Evolutionary conservation across 2,329 filamentous ascomycete species (phyloP), one percentile per base, ranked within the genome.

Genomic region (Cadophora malorum): DNA sequence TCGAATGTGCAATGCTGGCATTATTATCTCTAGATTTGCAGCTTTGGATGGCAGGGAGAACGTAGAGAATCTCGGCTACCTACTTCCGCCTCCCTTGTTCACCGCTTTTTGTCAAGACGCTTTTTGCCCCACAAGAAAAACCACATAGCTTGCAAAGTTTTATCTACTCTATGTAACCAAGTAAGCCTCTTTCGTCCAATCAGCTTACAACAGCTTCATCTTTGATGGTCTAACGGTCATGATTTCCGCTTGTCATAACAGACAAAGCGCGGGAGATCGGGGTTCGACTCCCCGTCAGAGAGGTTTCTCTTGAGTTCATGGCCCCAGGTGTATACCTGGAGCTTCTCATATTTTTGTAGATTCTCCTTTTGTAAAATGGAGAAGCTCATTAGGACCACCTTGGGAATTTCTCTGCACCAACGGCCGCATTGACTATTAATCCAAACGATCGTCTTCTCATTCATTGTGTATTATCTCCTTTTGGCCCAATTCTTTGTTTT

Each of bases 181-280:
- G 2, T 59, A 59, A 45, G 56, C 33, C 19, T 16, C 35, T 41
- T 45, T 59, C 56, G 21, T 49, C 45, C 45, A 49, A 49, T 49
- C 45, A 49, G 45, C 45, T 49, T 49, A 23, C 14, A 55, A 33
- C 28, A 49, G 45, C 41, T 31, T 31, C 31, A 65, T 76, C 74
- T 75, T 75, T 75, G 74, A 78, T 78, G 76, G 75, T 78, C 76
- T 78, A 78, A 77, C 74, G 75, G 77, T 78, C 70, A 78, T 78
- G 77, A 78, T 78, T 78, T 78, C 76, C 76, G 76, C 76, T 78
- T 78, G 76, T 78, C 76, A 78, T 66, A 8, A 25, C 9, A n/a
- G 63, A 52, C 69, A 68, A 67, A 28, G 59, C 68, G 68, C 68
- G 68, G 68, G 68, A 70, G 68, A 70, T 68, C 68, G 68, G 68